Conservation (phyloP, 2,329 filamentous ascomycete species). For the Fusarium tupiense region DNA sequence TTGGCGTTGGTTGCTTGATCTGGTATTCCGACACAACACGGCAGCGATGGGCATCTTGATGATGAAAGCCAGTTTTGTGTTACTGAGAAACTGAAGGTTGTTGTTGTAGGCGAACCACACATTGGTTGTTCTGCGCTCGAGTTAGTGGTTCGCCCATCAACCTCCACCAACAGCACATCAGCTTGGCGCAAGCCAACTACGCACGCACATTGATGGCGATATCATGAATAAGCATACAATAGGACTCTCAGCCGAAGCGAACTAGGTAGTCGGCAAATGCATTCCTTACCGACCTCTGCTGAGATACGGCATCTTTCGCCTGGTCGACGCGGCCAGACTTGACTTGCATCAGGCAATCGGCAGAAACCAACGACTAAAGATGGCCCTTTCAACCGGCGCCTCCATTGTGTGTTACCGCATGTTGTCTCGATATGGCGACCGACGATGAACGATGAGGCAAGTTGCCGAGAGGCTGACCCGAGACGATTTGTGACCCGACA, state of each 20-base stretch:
- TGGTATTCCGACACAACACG: background rate
- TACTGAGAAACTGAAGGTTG: conserved; percentile 2
- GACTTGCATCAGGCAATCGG: conserved; percentile 11
- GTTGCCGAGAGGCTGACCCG: conserved; percentile 7
- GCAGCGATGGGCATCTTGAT: background rate
- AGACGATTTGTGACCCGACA: conserved; percentile 1
- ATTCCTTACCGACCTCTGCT: background rate
- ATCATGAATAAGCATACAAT: background rate
- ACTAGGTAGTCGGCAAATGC: background rate
- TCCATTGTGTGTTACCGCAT: conserved; percentile 7
- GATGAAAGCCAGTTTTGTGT: conserved; percentile 1
- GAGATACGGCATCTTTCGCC: background rate
- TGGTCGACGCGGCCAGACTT: conserved; percentile 16
- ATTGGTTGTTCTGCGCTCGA: background rate
- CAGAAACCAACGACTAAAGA: background rate
- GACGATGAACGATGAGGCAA: conserved; percentile 19
- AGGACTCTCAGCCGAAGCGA: background rate
- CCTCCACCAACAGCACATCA: background rate
- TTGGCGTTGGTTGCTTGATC: background rate
- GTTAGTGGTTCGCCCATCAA: conserved; percentile 25
- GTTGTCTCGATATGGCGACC: conserved; percentile 14
- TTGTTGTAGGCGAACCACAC: conserved; percentile 9
- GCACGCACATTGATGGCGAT: background rate
- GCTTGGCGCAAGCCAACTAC: conserved; percentile 7
- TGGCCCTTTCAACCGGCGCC: background rate